Evolutionary conservation across 495 filamentous ascomycete genomes (phyloP), one percentile per base, ranked within the genome.

Genomic region (Ramalina peruviana): DNA sequence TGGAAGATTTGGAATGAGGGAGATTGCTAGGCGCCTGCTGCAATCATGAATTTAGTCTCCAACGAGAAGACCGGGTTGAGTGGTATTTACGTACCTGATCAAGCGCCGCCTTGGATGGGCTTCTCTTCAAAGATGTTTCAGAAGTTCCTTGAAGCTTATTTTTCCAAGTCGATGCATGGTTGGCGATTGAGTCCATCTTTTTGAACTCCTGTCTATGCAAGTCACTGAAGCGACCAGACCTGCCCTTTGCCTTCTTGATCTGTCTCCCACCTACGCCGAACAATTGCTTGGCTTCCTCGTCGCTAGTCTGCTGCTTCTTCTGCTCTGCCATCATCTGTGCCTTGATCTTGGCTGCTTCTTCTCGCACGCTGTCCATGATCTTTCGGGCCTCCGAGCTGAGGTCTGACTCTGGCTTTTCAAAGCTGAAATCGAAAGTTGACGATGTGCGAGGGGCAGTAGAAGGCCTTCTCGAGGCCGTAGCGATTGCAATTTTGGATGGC

Each of bases 101-200:
- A 27, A 88, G 72, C 48, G 78, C 72, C 10, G 82, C 82, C 64
- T 87, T 88, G 13, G 87, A 89, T 43, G 76, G 78, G 37, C 73
- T 80, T 17, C 84, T 77, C 67, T 90, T 88, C 55, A 88, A 60
- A 37, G 45, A 36, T n/a, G 72, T 74, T 45, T 71, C 71, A 26
- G 55, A 61, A 21, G 68, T 70, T 13, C 76, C 74, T 49, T 75
- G 72, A 56, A 74, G 69, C 23, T 78, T 71, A 16, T 78, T 76
- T 36, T 89, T 75, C 71, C 85, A 88, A 15, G 80, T 72, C 6
- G 88, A 92, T 4, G 86, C 68, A 67, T 96, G 88, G 49, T 79
- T 80, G 20, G 76, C 85, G 63, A 96, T 96, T 11, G 87, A 94
- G 57, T 94, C 87, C 88, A 96, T 94, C 72, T 92, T 96, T 66